These are phyloP conservation scores for Phytophthora uliginosa DNA, from an alignment of 352 stramenopile species.

Conservation along the genomic window DNA sequence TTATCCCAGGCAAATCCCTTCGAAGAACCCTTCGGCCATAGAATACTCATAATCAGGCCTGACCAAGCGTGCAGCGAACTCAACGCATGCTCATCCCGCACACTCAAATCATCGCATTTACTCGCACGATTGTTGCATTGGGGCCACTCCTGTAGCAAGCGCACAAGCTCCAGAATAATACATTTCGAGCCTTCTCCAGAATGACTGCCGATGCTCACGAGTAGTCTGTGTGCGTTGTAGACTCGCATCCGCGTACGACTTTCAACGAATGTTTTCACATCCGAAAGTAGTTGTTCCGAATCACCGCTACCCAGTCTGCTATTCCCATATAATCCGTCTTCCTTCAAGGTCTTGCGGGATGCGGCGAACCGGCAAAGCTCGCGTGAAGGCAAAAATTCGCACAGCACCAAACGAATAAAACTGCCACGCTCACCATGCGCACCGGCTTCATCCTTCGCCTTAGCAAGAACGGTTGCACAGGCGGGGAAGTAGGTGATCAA, in stretches of 20 bases:
- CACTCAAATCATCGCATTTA: constrained; percentile 40
- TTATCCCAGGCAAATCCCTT: constrained; percentile 89
- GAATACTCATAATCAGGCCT: constrained; percentile 88
- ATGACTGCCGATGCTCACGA: constrained; percentile 76
- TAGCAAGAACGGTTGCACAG: constrained; percentile 75
- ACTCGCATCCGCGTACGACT: constrained; percentile 62
- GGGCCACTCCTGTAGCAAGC: constrained; percentile 78
- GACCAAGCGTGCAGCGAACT: constrained; percentile 88
- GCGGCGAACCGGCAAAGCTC: constrained; percentile 78
- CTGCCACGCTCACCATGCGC: constrained; percentile 36
- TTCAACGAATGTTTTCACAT: constrained; percentile 53
- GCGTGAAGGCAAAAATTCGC: constrained; percentile 78
- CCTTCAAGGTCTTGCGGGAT: constrained; percentile 60
- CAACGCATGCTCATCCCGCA: constrained; percentile 77
- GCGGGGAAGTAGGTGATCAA: constrained; percentile 77
- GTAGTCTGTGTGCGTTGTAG: constrained; percentile 70
- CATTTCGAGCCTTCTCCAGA: constrained; percentile 81
- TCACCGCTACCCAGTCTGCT: constrained; percentile 35
- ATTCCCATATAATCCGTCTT: constrained; percentile 59
- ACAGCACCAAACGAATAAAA: constrained; percentile 68
- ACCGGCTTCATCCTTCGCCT: constrained; percentile 47
- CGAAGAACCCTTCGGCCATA: constrained; percentile 83
- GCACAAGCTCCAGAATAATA: constrained; percentile 81
- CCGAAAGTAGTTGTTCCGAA: constrained; percentile 42
- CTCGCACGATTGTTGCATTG: constrained; percentile 13